Conservation (phyloP, 441 rosid species). For the Cnidoscolus chayamansa region DNA sequence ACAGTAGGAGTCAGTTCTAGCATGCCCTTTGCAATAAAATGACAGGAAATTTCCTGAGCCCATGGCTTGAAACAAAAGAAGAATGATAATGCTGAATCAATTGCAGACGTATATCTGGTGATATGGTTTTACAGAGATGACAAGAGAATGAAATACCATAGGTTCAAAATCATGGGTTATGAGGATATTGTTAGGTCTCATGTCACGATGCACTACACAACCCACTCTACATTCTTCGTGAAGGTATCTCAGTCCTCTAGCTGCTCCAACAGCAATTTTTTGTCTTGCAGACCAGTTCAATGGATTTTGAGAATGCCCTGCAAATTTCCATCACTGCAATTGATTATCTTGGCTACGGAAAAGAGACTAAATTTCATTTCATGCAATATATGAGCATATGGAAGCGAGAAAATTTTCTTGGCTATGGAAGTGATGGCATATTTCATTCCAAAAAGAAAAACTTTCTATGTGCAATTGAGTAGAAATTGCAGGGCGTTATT, state of each 20-base stretch:
- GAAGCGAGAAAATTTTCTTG: background rate
- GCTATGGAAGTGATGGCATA: background rate
- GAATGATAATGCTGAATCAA: slow-evolving; percentile 1
- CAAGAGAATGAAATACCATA: slow-evolving; percentile 44
- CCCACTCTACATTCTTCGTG: slow-evolving; percentile 99
- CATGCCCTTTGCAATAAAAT: background rate
- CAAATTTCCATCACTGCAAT: slow-evolving; percentile 15
- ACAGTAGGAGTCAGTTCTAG: slow-evolving; percentile 16
- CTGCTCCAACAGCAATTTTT: slow-evolving; percentile 95
- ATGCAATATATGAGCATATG: slow-evolving; percentile 1
- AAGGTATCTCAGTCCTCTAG: slow-evolving; percentile 94
- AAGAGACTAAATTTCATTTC: background rate
- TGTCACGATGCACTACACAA: slow-evolving; percentile 94
- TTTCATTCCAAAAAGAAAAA: background rate
- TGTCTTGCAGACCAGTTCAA: slow-evolving; percentile 82
- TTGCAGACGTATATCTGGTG: background rate
- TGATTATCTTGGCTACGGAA: slow-evolving; percentile 7
- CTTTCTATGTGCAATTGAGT: background rate
- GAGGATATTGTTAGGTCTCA: slow-evolving; percentile 99
- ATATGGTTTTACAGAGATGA: slow-evolving; percentile 12
- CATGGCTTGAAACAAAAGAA: background rate
- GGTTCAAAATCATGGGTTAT: slow-evolving; percentile 97
- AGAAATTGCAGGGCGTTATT: background rate
- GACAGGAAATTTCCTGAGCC: background rate
- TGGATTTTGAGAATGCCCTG: slow-evolving; percentile 54